Percentiles rank a stretch among this genome's conserved stretches.
phyloP scores from a whole-genome alignment of 2,329 filamentous ascomycete species.

The Sporothrix phasma region DNA sequence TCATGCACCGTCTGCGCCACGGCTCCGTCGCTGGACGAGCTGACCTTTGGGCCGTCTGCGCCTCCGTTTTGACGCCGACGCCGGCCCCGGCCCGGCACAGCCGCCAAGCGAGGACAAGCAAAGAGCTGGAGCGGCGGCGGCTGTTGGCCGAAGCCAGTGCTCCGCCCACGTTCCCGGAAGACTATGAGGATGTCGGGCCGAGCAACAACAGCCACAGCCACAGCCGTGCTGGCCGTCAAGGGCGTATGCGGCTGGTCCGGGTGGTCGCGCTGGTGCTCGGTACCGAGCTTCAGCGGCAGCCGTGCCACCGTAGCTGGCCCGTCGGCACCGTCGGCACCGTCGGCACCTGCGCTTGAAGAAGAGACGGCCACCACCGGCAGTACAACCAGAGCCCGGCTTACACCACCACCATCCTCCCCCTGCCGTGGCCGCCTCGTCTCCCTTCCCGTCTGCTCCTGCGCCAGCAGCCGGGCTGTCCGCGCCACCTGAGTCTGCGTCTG shows the following conservation, averaged over 20 bases:
- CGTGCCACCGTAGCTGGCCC: not conserved
- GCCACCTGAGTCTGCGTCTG: not conserved
- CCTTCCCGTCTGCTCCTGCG: not conserved
- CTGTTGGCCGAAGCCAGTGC: slow-evolving; percentile 56
- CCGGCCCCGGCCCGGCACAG: not conserved
- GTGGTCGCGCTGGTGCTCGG: not conserved
- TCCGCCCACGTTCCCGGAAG: slow-evolving; percentile 48
- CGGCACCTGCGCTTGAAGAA: slow-evolving; percentile 48
- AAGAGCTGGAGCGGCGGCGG: slow-evolving; percentile 58
- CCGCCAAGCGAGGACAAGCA: slow-evolving; percentile 61
- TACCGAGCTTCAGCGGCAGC: not conserved
- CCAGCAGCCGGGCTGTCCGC: not conserved
- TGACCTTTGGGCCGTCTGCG: slow-evolving; percentile 23
- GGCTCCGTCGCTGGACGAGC: slow-evolving; percentile 38
- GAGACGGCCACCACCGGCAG: slow-evolving; percentile 26
- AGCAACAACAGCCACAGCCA: slow-evolving; percentile 18
- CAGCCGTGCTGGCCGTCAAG: slow-evolving; percentile 19
- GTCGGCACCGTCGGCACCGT: slow-evolving; percentile 28
- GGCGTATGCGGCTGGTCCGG: slow-evolving; percentile 8
- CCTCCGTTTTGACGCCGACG: slow-evolving; percentile 5
- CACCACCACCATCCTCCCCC: not conserved
- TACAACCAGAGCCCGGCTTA: not conserved
- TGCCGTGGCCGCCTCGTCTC: not conserved
- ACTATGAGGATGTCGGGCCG: slow-evolving; percentile 33
- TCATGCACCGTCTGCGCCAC: slow-evolving; percentile 35